Base-by-base conservation (phyloP, 1,284 basidiomycete species). In the Ustilago cynodontis region DNA sequence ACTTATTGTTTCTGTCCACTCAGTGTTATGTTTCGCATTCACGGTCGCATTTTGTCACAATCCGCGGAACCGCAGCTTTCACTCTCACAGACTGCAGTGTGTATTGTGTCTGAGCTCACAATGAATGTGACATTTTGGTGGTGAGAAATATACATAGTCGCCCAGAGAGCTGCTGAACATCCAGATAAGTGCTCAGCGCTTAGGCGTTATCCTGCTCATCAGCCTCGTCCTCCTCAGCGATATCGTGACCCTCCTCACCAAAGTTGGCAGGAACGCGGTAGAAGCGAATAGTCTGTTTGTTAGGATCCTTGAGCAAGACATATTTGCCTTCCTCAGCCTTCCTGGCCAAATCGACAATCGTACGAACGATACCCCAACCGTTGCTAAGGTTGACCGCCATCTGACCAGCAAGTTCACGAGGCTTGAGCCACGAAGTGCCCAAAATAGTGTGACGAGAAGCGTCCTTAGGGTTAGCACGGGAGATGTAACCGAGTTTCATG, bases 401-500 rank as follows among this genome's bases (percentile, higher is more conserved):
- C 88, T 99, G 97, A 28, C 88, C 90, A 13, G 97, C 95, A 84
- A 99, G 97, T 78, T 99, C 97, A 33, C 90, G 90, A 3, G 97
- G 96, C 75, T 97, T 94, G 90, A 95, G 92, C 57, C 94, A 95
- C 50, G 95, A 94, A 13, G 95, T 94, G 86, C 94, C 95, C 74
- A 99, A 89, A 82, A 99, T 95, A 83, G 94, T 92, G 88, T 99
- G 97, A 61, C 95, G 93, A 43, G 94, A 93, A 81, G 95, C 93
- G 86, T 99, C 97, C 79, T 94, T 92, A 45, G 95, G 93, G 86
- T 93, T 95, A 49, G 91, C 93, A 59, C 97, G 94, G 24, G 96
- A 96, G 81, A 99, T 94, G 87, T 88, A 90, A 92, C 97, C 97
- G 86, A 99, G 93, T 89, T 99, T 99, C 92, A 99, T 93, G 81